Percentiles rank a stretch among this genome's conserved stretches.
Conservation (phyloP, 2,329 filamentous ascomycete species). For the Penicillium paneum region DNA sequence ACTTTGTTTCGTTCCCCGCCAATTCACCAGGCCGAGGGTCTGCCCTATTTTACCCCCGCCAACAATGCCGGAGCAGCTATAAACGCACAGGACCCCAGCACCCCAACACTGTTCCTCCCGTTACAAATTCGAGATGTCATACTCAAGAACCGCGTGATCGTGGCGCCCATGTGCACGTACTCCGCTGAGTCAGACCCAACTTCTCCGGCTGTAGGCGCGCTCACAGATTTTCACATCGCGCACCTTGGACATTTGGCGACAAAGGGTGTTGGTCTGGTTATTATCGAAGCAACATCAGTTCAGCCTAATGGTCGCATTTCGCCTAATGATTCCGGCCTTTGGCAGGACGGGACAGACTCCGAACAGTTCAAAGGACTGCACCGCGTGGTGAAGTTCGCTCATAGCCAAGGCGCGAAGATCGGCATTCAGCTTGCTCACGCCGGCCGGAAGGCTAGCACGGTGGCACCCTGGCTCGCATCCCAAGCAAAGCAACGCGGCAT, state of each 20-base stretch:
- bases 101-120: conserved; percentile 57
- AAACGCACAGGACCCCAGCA: conserved; percentile 33
- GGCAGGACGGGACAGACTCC: conserved; percentile 60
- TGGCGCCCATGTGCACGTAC: conserved; percentile 64
- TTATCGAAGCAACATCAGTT: conserved; percentile 76
- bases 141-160: conserved; percentile 63
- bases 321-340: conserved; percentile 60
- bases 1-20: conserved; percentile 10
- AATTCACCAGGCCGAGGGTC: conserved; percentile 17
- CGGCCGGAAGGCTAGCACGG: conserved; percentile 59
- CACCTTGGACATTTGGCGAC: conserved; percentile 75
- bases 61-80: conserved; percentile 38
- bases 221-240: conserved; percentile 76
- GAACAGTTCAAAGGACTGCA: conserved; percentile 66
- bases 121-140: conserved; percentile 55
- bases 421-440: conserved; percentile 80
- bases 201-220: conserved; percentile 53
- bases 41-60: conserved; percentile 40
- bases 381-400: conserved; percentile 70
- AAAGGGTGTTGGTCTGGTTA: conserved; percentile 67
- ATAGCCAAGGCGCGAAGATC: conserved; percentile 71
- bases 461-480: conserved; percentile 47
- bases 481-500: conserved; percentile 18
- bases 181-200: conserved; percentile 51
- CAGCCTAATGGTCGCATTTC: conserved; percentile 75